phyloP scores from a whole-genome alignment of 164 flowering plant species.

The Nymphaea colorata region DNA sequence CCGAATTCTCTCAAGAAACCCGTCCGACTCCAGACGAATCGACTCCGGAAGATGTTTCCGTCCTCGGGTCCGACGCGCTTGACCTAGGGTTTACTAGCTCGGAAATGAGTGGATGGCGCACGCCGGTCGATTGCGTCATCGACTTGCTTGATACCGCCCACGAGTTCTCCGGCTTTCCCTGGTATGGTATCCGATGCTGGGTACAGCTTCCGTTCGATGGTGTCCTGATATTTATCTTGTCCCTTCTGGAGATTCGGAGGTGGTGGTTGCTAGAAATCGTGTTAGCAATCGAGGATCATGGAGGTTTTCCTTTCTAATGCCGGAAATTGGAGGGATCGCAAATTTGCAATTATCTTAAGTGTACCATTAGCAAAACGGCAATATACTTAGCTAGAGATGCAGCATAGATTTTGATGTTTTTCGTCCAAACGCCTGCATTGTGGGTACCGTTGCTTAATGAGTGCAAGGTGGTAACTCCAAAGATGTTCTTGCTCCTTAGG shows the following conservation, averaged over 20 bases:
- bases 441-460: too few relatives aligned
- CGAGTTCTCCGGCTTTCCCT: constrained; percentile 66
- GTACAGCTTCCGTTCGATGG: not conserved
- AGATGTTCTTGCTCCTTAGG: too few relatives aligned
- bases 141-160: constrained; percentile 59
- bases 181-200: constrained; percentile 25
- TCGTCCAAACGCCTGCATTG: too few relatives aligned
- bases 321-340: not conserved
- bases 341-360: not conserved
- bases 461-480: too few relatives aligned
- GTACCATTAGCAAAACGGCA: not conserved
- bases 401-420: too few relatives aligned
- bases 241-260: not conserved
- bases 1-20: too few relatives aligned
- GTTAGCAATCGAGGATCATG: not conserved
- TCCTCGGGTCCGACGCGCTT: too few relatives aligned
- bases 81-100: too few relatives aligned
- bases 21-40: too few relatives aligned
- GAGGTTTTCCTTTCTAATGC: not conserved
- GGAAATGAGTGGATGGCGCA: constrained; percentile 17
- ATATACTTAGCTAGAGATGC: not conserved
- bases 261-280: not conserved
- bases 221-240: not conserved
- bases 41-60: too few relatives aligned
- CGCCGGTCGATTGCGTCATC: constrained; percentile 35